Base-by-base conservation (phyloP, 257 asterid genomes). In the Przewalskia tangutica region DNA sequence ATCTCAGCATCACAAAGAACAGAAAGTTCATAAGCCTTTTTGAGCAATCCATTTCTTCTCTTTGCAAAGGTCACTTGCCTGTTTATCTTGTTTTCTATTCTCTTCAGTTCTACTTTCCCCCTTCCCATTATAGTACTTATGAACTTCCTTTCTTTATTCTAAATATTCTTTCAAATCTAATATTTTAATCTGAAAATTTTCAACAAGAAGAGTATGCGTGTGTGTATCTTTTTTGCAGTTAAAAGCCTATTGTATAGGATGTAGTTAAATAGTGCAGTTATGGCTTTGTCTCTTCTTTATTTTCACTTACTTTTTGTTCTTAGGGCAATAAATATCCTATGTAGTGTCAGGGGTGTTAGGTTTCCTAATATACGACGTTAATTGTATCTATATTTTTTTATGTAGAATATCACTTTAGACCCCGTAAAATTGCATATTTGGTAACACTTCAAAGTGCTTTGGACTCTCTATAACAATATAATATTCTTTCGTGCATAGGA, bases 21-120 rank as follows among this genome's bases (percentile, higher is more conserved):
- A 5, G 78, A 71, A 71, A 71, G 78, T 34, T 71, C 78, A 71
- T 44, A 71, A 0, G 78, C 78, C 17, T 71, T 71, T 46, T 71
- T 71, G 2, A 71, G 40, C 4, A 71, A 13, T 71, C 78, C 78
- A 71, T 71, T 71, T 71, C 78, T 71, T 71, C 78, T 71, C 58
- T 71, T 71, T n/a, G 78, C 18, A 71, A 71, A 71, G 0, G 78
- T 71, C 1, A 71, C 78, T 71, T 71, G 78, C 78, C 78, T 71
- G 58, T 71, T 71, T 46, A 71, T 71, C 78, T 71, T 71, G 18
- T 71, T 71, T 20, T 71, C 78, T 71, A 71, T 71, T 71, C 78
- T 71, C 58, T 71, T 71, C 78, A 71, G 14, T 71, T 71, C 78
- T 71, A 71, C 78, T 34, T 23, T 71, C 7, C 78, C 78, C 8